A percentile compares a stretch with the other conserved stretches of the same genome.
These are phyloP conservation scores for Yamadazyma spencermartinsiae DNA, from an alignment of 1,139 yeast genomes.

Conservation along the genomic window DNA sequence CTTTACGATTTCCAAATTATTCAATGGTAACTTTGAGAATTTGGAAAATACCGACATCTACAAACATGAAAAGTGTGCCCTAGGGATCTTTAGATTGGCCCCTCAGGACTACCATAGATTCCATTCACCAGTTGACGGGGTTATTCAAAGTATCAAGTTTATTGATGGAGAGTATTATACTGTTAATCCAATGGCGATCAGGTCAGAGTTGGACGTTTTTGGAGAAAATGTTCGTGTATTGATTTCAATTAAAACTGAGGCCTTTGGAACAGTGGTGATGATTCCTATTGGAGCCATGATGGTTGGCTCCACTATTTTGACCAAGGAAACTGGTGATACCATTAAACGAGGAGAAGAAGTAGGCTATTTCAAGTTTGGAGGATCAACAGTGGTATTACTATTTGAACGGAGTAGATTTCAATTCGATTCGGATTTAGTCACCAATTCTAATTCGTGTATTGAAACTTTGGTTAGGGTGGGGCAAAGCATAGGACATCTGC, in stretches of 20 bases:
- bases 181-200: constrained; percentile 95
- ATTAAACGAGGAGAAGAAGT: constrained; percentile 77
- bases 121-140: constrained; percentile 84
- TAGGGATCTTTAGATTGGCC: constrained; percentile 84
- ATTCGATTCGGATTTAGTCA: constrained; percentile 73
- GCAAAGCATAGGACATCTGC: constrained; percentile 83
- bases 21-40: constrained; percentile 56
- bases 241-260: constrained; percentile 69
- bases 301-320: constrained; percentile 88
- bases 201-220: constrained; percentile 85
- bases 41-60: constrained; percentile 44
- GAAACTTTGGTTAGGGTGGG: constrained; percentile 90
- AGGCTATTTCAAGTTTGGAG: constrained; percentile 96
- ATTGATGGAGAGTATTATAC: constrained; percentile 93
- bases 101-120: constrained; percentile 97
- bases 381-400: constrained; percentile 76
- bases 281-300: constrained; percentile 97
- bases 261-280: constrained; percentile 75
- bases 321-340: constrained; percentile 59
- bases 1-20: constrained; percentile 67
- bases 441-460: constrained; percentile 65
- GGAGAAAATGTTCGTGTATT: constrained; percentile 87
- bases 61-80: constrained; percentile 48
- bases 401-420: constrained; percentile 33
- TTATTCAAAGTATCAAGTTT: constrained; percentile 59